Evolutionary conservation across 2,329 filamentous ascomycete species (phyloP).

Genomic region (Laburnicola sp.): DNA sequence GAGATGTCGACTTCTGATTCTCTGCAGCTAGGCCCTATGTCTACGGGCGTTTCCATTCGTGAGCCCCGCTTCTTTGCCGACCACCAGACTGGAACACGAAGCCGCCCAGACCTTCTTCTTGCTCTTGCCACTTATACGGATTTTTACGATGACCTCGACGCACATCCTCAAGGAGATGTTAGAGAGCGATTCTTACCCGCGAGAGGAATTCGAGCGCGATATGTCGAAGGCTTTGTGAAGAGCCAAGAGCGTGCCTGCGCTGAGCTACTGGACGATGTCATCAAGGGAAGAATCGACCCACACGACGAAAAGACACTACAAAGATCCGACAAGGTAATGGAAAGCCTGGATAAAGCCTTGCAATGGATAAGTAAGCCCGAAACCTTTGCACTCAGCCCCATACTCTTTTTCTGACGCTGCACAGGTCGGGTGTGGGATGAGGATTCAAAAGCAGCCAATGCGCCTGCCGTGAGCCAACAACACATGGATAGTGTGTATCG

Average conservation of each 20-base stretch:
- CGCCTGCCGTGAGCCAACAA: constrained; percentile 1
- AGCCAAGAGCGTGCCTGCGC: neutral
- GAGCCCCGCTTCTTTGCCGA: neutral
- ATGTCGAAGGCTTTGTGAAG: neutral
- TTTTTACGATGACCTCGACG: neutral
- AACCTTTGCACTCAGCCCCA: neutral
- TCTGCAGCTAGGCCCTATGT: neutral
- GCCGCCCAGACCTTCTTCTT: neutral
- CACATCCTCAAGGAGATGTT: constrained; percentile 7
- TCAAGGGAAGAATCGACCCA: neutral
- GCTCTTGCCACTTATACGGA: neutral
- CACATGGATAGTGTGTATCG: constrained; percentile 11
- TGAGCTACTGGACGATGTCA: neutral
- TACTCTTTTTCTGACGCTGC: neutral
- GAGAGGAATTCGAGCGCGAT: neutral
- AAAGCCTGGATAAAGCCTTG: neutral
- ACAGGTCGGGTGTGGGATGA: constrained; percentile 5
- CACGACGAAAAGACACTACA: neutral
- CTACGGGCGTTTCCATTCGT: neutral
- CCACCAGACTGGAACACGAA: neutral
- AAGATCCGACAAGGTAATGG: constrained; percentile 1
- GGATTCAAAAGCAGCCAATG: constrained; percentile 4
- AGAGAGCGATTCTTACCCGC: neutral
- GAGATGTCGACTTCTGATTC: too few relatives aligned
- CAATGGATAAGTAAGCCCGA: constrained; percentile 1